Evolutionary conservation across 352 stramenopile genomes (phyloP).

Genomic region (Phytopythium vexans): DNA sequence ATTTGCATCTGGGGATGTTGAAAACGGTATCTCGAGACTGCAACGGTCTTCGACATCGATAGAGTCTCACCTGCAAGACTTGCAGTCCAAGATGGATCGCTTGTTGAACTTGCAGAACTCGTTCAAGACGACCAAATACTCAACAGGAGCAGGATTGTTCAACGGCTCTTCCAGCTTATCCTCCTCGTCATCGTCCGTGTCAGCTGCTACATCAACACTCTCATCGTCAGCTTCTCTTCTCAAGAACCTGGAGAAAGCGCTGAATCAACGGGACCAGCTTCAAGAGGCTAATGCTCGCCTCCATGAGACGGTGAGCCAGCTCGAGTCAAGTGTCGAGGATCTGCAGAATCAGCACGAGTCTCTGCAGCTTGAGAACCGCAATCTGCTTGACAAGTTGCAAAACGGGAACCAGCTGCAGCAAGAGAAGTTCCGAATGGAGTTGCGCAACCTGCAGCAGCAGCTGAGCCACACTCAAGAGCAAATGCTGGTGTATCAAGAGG

Average conservation of each 20-base stretch:
- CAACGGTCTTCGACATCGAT: conserved; percentile 78
- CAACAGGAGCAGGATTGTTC: conserved; percentile 5
- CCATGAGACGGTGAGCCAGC: conserved; percentile 40
- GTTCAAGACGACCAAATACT: conserved; percentile 45
- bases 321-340: conserved; percentile 60
- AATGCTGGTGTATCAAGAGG: conserved; percentile 66
- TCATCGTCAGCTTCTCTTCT: conserved; percentile 37
- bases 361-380: conserved; percentile 66
- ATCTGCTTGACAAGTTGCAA: conserved; percentile 63
- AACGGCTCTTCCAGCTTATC: conserved; percentile 23
- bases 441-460: conserved; percentile 58
- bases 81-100: conserved; percentile 81
- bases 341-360: conserved; percentile 54
- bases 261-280: conserved; percentile 61
- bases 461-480: conserved; percentile 64
- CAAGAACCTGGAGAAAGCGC: conserved; percentile 76
- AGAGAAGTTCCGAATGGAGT: conserved; percentile 66
- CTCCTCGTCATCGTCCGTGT: conserved; percentile 27
- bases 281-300: conserved; percentile 51
- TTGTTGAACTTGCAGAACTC: conserved; percentile 57
- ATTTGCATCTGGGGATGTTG: conserved; percentile 32
- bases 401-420: conserved; percentile 66
- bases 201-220: background rate
- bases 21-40: conserved; percentile 64
- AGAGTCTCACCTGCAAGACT: conserved; percentile 63